Evolutionary conservation across 2,329 filamentous ascomycete genomes (phyloP), one percentile per base, ranked within the genome.

Genomic region (Scedosporium boydii): DNA sequence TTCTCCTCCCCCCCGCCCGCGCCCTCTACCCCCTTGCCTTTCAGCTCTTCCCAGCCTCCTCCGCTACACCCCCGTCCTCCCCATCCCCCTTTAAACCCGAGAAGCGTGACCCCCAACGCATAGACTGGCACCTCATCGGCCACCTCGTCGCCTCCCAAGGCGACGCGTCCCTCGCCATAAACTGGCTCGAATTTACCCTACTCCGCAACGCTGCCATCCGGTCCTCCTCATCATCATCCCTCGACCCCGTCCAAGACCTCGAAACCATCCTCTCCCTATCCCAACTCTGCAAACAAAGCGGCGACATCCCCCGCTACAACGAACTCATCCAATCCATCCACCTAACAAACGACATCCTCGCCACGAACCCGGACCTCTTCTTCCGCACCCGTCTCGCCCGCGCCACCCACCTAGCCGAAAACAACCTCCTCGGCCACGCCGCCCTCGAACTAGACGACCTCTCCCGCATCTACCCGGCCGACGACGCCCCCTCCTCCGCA

Each of bases 91-190:
- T 42, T 23, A 27, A 44, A 51, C 60, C 60, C 38, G 53, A 41
- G 9, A 57, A 57, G 60, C 29, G 60, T 10, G 60, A 57, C 12
- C 60, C 60, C n/a, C 56, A 29, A 38, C 38, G 60, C 4, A 27
- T 62, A 27, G 60, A 62, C 51, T 62, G 53, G 38, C 46, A 53
- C 16, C 29, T 57, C 10, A 34, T 62, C 18, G 60, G 51, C 60
- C 48, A 62, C 18, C 53, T 62, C 18, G 55, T 34, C 53, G 34
- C 53, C 3, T 26, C 60, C 18, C 60, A 62, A 12, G 60, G 60
- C 14, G 38, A 44, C 60, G 23, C 29, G 14, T 21, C 38, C 12
- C 34, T 27, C n/a, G 60, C 60, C 18, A 27, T 46, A 7, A 18
- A 18, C 3, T 62, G 41, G 34, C 23, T 58, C 21, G 60, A 62